Evolutionary conservation across 2,329 filamentous ascomycete species (phyloP).

Genomic region (Apiospora malaysiana): DNA sequence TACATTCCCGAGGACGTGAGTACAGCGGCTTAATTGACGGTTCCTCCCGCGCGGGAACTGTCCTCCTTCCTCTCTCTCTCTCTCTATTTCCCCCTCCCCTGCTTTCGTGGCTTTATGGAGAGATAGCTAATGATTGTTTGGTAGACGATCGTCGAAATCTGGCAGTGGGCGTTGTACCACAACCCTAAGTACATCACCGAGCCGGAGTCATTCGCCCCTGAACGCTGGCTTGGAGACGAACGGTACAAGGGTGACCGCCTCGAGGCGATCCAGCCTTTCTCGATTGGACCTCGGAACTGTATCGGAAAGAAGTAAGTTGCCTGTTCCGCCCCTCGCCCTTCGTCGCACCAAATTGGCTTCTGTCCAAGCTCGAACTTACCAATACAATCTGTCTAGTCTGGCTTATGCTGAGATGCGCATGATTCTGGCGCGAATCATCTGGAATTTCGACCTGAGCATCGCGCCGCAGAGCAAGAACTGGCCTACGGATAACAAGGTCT

Average conservation of each 20-base stretch:
- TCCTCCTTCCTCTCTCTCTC: too few relatives aligned
- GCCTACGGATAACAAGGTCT: not conserved
- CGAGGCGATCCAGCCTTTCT: conserved; percentile 36
- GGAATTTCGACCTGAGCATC: conserved; percentile 40
- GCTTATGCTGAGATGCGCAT: conserved; percentile 44
- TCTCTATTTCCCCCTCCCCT: too few relatives aligned
- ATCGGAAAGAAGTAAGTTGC: conserved; percentile 39
- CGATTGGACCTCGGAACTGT: conserved; percentile 40
- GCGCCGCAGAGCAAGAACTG: conserved; percentile 27
- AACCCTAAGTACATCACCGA: conserved; percentile 36
- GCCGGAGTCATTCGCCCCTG: conserved; percentile 40
- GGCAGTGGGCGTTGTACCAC: conserved; percentile 28
- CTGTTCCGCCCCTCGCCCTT: not conserved
- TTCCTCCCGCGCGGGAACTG: too few relatives aligned
- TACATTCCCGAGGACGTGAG: conserved; percentile 34
- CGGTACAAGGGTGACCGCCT: conserved; percentile 35
- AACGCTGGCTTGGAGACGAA: conserved; percentile 37
- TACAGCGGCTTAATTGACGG: not conserved
- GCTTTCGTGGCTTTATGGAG: too few relatives aligned
- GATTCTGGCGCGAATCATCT: conserved; percentile 40
- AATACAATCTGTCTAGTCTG: conserved; percentile 30
- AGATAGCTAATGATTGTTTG: not conserved
- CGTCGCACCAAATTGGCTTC: too few relatives aligned
- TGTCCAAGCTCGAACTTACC: conserved; percentile 31
- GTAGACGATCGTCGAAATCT: conserved; percentile 42